Evolutionary conservation across 1,284 basidiomycete genomes (phyloP), one percentile per base, ranked within the genome.

Genomic region (Mrakiaceae sp.): DNA sequence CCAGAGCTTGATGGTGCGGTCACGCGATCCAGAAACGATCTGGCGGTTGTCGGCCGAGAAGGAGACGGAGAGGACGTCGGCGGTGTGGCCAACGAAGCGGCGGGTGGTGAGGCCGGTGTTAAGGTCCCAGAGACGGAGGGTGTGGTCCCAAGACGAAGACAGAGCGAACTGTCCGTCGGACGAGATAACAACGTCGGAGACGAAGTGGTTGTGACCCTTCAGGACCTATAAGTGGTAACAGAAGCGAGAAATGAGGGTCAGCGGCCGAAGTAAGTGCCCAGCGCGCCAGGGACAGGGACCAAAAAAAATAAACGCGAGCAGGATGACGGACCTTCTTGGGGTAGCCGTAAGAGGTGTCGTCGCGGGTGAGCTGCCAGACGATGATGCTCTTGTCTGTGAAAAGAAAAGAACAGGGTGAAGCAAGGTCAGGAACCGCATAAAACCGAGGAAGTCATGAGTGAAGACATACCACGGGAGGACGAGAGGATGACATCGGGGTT

Each of bases 81-180:
- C 90, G 71, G 87, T 95, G 84, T 99, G 96, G 73, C 96, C 96
- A 72, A 98, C 90, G 76, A 99, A 99, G 75, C 92, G 89, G 74
- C 90, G 88, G 71, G 93, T 96, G 69, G 93, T 97, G 70, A 83
- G 78, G 69, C 94, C 94, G 61, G 88, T 94, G 85, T 95, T 96
- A 67, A 97, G 84, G 79, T 97, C 96, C 96, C 96, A 98, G 69
- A 99, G 87, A 76, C 96, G 90, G 73, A 99, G 89, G 63, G 96
- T 98, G 83, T 98, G 95, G 82, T 99, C 96, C 96, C 96, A 99
- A 62, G 95, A 98, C 60, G 96, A 89, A 68, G 96, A 98, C 69
- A 99, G 88, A 64, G 96, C 96, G 78, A 98, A 98, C 81, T 98
- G 95, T 76, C 92, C 92, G 76, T 96, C 91, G 70, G 90, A 94